Evolutionary conservation across 2,329 filamentous ascomycete species (phyloP), one percentile per base, ranked within the genome.

Genomic region (Blumeria hordei): DNA sequence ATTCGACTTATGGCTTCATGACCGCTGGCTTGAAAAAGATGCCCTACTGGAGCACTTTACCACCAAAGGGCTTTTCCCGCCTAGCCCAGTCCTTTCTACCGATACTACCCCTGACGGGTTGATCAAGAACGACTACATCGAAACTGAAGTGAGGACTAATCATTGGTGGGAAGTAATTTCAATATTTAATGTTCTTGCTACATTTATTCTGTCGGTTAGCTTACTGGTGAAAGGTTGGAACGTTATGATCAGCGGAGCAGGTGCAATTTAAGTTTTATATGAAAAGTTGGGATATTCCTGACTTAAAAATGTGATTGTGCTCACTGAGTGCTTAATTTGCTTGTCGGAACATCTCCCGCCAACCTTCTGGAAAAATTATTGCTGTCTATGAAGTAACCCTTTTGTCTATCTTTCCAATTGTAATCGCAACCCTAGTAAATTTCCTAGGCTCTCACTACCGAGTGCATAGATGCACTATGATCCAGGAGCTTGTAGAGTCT

Each of bases 1-100:
- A 6, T 98, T 98, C 63, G 87, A 93, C 56, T 63, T 73, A 3
- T 98, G 92, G 92, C 72, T 96, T 33, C 76, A 81, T 35, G 80
- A 85, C 56, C 77, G 88, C 47, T 98, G 92, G 92, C 77, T 81
- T 53, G 88, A 94, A 66, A 98, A 98, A 67, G 90, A 98, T 62
- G 78, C 79, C 34, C 73, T 95, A 49, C 77, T 98, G 64, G 88
- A 95, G 61, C 77, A 87, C 60, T 96, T 87, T 65, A 71, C 82
- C 55, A 73, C 75, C 14, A 88, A 81, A 1, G 87, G 84, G 3
- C 76, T 81, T 18, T 94, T 96, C 63, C 92, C 92, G 28, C 50
- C 58, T 5, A 45, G 21, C 21, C 21, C 21, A 28, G 21, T 28
- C 4, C 21, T 28, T 4, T 28, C n/a, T 28, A 21, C 44, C 11